A percentile compares a stretch with the other conserved stretches of the same genome.
Conservation (phyloP, 2,329 filamentous ascomycete genomes). For the Arthrinium puccinioides region DNA sequence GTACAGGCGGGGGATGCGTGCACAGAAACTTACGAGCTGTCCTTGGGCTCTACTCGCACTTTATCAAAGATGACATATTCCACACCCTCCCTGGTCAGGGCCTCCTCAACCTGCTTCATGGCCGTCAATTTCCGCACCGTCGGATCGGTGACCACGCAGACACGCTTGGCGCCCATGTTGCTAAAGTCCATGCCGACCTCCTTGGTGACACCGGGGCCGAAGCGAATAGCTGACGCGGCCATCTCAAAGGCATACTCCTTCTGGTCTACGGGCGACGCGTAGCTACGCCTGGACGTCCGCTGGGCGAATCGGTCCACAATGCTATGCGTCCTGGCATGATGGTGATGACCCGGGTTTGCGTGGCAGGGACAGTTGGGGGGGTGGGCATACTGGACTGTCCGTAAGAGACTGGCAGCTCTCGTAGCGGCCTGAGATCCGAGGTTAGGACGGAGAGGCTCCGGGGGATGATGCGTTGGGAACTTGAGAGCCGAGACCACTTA, state of each 20-base stretch:
- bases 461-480: neutral
- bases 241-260: slow-evolving; percentile 99
- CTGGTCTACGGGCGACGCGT: slow-evolving; percentile 70
- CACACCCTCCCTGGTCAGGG: slow-evolving; percentile 69
- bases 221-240: slow-evolving; percentile 91
- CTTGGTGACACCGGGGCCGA: slow-evolving; percentile 85
- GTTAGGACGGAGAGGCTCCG: too few species aligned
- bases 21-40: slow-evolving; percentile 61
- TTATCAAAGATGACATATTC: slow-evolving; percentile 75
- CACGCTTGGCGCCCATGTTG: slow-evolving; percentile 80
- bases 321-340: slow-evolving; percentile 47
- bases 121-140: slow-evolving; percentile 78
- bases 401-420: slow-evolving; percentile 65
- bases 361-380: slow-evolving; percentile 89
- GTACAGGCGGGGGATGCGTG: neutral
- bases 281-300: slow-evolving; percentile 37
- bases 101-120: slow-evolving; percentile 83
- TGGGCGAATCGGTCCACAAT: slow-evolving; percentile 28
- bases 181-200: slow-evolving; percentile 97
- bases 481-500: too few species aligned
- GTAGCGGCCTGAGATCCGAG: slow-evolving; percentile 50
- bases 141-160: slow-evolving; percentile 85
- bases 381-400: slow-evolving; percentile 86
- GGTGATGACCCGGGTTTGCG: slow-evolving; percentile 70
- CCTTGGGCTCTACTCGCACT: slow-evolving; percentile 85